Base-by-base conservation (phyloP, 2,329 filamentous ascomycete species). In the Beauveria sp. region DNA sequence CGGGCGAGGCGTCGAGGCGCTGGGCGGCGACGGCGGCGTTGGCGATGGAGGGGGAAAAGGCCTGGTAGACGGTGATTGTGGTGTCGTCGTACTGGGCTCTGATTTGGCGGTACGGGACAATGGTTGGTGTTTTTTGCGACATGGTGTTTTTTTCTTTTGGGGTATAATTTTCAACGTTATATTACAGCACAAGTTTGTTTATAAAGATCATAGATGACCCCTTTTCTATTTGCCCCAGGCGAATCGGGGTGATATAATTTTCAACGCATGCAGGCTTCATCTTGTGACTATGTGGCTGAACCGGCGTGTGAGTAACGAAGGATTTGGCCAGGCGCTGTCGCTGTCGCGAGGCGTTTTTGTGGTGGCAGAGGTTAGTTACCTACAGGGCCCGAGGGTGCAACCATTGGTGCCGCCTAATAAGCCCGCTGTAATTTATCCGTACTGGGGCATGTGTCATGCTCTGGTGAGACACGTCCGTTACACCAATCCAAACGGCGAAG, bases 31-130 rank as follows among this genome's bases (percentile, higher is more conserved):
- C 74, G 5, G 84, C 84, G 4, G 81, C 74, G 16, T 71, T 64
- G 18, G 84, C 83, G 67, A 86, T 87, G 47, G 72, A 66, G 22
- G 71, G 45, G 28, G 76, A 78, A 71, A 86, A 87, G 24, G 84
- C 85, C 71, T 87, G 84, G 70, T 87, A 87, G 61, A 87, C 78
- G 3, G 81, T 86, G 64, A 87, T 81, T 30, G 79, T 83, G 2
- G 75, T 65, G 7, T 73, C 66, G 63, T 81, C 78, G 68, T 80
- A 79, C 18, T 67, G 63, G 16, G 83, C 83, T 42, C 83, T 80
- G 63, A 86, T 82, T 63, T 83, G 78, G 57, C 79, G 78, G 66
- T 76, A 77, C 28, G 71, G 76, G 57, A 58, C 43, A 24, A 14
- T 24, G 38, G 52, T 51, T 16, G n/a, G 46, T 24, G 30, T 49